phyloP scores from a whole-genome alignment of 768 basidiomycete genomes.

The Tremella fuciformis region DNA sequence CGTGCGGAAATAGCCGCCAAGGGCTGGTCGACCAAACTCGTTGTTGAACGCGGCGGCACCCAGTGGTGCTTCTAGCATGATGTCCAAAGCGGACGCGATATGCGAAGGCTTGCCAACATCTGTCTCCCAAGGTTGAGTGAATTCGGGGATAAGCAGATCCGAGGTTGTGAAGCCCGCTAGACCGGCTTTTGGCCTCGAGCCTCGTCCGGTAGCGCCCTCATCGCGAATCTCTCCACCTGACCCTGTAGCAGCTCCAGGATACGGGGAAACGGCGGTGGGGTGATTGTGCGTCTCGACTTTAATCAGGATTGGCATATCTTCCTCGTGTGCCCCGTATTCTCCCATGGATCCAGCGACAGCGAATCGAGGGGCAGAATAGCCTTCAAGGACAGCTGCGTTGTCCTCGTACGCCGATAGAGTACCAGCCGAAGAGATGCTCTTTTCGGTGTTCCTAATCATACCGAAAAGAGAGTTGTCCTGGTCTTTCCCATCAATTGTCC shows the following conservation, averaged over 20 bases:
- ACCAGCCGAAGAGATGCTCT: conserved; percentile 61
- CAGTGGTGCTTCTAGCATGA: conserved; percentile 94
- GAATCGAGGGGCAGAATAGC: conserved; percentile 72
- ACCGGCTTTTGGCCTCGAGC: conserved; percentile 95
- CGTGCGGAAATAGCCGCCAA: conserved; percentile 92
- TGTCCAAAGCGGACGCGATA: conserved; percentile 88
- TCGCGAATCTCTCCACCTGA: conserved; percentile 98
- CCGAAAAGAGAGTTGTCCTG: conserved; percentile 77
- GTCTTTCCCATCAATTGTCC: conserved; percentile 74
- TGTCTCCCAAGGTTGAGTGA: conserved; percentile 90
- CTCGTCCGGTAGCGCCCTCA: conserved; percentile 91
- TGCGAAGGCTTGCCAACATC: conserved; percentile 86
- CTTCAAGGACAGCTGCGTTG: conserved; percentile 91
- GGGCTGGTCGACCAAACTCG: conserved; percentile 91
- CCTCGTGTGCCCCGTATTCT: conserved; percentile 61
- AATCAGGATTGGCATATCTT: conserved; percentile 82
- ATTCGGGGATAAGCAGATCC: conserved; percentile 87
- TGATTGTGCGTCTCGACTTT: conserved; percentile 99
- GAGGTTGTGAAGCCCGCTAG: conserved; percentile 89
- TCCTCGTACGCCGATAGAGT: conserved; percentile 97
- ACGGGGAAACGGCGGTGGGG: conserved; percentile 96
- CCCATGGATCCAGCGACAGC: conserved; percentile 54
- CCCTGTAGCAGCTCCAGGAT: conserved; percentile 96
- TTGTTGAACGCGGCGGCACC: conserved; percentile 97
- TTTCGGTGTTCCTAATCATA: conserved; percentile 97